Conservation (phyloP, 2,329 filamentous ascomycete genomes). For the Hymenoscyphus fructigenus region DNA sequence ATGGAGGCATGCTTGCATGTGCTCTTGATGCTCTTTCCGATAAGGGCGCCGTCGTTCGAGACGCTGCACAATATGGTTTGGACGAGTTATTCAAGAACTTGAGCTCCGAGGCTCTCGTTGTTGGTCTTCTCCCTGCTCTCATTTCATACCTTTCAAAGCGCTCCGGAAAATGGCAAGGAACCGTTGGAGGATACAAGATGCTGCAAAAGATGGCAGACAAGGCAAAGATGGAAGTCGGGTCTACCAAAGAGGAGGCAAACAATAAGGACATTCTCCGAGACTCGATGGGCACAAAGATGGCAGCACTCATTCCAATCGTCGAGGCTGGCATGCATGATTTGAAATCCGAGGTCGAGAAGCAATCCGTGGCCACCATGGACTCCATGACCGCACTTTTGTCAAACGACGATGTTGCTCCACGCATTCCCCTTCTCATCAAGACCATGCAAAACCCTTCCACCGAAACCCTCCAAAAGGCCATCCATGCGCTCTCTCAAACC, state of each 20-base stretch:
- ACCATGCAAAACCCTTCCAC: conserved; percentile 93
- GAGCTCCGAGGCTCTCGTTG: conserved; percentile 77
- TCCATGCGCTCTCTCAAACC: conserved; percentile 93
- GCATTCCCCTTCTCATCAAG: conserved; percentile 88
- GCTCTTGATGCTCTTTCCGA: conserved; percentile 86
- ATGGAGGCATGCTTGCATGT: conserved; percentile 68
- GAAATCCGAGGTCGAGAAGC: conserved; percentile 84
- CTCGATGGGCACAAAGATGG: conserved; percentile 84
- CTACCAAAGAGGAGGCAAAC: conserved; percentile 76
- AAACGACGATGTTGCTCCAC: conserved; percentile 93
- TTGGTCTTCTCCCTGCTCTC: conserved; percentile 77
- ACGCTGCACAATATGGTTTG: conserved; percentile 90
- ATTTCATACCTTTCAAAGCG: conserved; percentile 74
- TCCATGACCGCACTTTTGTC: conserved; percentile 85
- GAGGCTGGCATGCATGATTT: conserved; percentile 96
- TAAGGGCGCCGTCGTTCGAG: conserved; percentile 83
- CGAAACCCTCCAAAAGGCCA: conserved; percentile 88
- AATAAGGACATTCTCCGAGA: conserved; percentile 89
- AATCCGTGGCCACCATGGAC: conserved; percentile 89
- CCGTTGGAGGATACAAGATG: conserved; percentile 79
- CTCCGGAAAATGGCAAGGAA: conserved; percentile 96
- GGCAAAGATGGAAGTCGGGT: conserved; percentile 78
- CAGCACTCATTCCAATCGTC: conserved; percentile 84
- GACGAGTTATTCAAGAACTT: conserved; percentile 83
- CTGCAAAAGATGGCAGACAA: conserved; percentile 94